Base-by-base conservation (phyloP, 805 yeast genomes). In the Wickerhamomyces canadensis region DNA sequence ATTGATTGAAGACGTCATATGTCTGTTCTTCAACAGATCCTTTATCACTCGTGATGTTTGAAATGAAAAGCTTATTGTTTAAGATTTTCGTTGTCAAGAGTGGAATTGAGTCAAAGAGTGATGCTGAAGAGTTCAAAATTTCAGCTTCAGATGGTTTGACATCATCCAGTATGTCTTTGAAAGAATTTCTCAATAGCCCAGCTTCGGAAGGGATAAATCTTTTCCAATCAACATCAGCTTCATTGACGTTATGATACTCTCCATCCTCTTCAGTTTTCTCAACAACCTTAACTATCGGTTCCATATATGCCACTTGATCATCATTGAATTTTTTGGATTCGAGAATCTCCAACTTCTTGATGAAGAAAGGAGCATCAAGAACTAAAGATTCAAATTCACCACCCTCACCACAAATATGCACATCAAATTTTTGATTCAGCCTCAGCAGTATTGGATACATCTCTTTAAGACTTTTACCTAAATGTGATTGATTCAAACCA, bases 401-500 rank as follows among this genome's bases (percentile, higher is more conserved):
- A 24, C 99, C 99, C 65, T 93, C 99, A 12, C 99, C 99, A 64
- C 98, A 93, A 0, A 93, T 78, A 57, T 91, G 96, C 12, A 89
- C 84, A 2, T 89, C 95, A 60, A 76, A 89, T 58, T 65, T 62
- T 9, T 55, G 42, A 55, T 88, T 82, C 42, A 89, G 62, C 27
- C 65, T 64, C 11, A 65, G 45, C 54, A 93, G 58, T 0, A 64
- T 70, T 1, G 86, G 83, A 38, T 71, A 73, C 45, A 82, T 64
- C 43, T 84, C 73, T 5, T 68, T 73, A 30, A 93, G 64, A 2
- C 80, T 64, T 55, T 74, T 72, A 2, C 94, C 95, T 43, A 93
- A 63, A 60, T 88, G 84, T 1, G 54, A 54, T 13, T 71, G 68
- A 38, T 73, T 68, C 34, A 93, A 68, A 0, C 98, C 98, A 35